Evolutionary conservation across 352 stramenopile genomes (phyloP).

Genomic region (Phytopythium oedochilum): DNA sequence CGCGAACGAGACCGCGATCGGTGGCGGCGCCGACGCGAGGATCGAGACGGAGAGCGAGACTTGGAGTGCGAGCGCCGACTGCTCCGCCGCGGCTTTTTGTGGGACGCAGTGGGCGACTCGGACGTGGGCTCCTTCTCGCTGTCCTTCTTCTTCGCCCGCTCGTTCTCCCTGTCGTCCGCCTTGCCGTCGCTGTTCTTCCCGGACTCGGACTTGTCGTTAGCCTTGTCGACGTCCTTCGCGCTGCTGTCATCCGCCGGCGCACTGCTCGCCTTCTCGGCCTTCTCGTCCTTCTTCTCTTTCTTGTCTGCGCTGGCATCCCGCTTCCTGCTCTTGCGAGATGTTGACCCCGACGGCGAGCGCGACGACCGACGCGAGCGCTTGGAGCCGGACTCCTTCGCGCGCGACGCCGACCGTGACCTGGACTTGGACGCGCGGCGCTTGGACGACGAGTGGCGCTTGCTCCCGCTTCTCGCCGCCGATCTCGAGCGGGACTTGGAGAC

Average conservation of each 20-base stretch:
- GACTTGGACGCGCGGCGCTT: conserved; percentile 15
- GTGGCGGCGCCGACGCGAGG: conserved; percentile 42
- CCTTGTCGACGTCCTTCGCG: neutral
- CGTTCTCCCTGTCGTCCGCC: conserved; percentile 2
- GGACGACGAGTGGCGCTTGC: conserved; percentile 6
- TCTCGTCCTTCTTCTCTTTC: conserved; percentile 8
- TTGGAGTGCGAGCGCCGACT: conserved; percentile 49
- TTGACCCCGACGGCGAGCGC: conserved; percentile 19
- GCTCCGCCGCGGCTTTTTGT: conserved; percentile 28
- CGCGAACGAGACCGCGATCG: conserved; percentile 51
- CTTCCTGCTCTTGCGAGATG: conserved; percentile 12
- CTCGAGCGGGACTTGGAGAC: conserved; percentile 29
- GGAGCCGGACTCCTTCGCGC: conserved; percentile 8
- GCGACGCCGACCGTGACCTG: conserved; percentile 26
- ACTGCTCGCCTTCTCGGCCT: neutral
- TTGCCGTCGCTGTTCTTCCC: conserved; percentile 6
- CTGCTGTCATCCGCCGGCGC: no score
- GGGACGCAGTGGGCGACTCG: conserved; percentile 1
- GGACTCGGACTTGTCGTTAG: neutral
- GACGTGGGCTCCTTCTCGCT: conserved; percentile 11
- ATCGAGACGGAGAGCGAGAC: conserved; percentile 51
- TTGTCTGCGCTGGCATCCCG: conserved; percentile 3
- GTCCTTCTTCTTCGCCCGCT: conserved; percentile 9
- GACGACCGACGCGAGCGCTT: conserved; percentile 18
- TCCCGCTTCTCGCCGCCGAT: conserved; percentile 13